phyloP scores from a whole-genome alignment of 2,329 filamentous ascomycete genomes.

The Aspergillus clavatus region DNA sequence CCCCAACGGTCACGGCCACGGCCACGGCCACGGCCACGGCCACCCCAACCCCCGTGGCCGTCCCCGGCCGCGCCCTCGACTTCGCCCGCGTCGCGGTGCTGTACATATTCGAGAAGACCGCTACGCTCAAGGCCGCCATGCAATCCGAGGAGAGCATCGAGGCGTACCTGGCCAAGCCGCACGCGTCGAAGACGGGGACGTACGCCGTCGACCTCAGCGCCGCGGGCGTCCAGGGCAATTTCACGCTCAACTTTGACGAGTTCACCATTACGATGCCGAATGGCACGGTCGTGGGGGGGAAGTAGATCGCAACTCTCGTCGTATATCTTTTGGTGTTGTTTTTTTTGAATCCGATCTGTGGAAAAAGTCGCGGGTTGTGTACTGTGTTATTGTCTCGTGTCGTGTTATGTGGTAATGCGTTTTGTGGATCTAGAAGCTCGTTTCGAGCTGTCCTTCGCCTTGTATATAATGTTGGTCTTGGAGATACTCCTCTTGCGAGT shows the following conservation, averaged over 20 bases:
- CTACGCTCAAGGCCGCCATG: slow-evolving; percentile 26
- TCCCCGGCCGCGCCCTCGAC: slow-evolving; percentile 24
- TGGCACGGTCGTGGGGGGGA: slow-evolving; percentile 26
- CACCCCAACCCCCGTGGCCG: slow-evolving; percentile 6
- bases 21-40: slow-evolving; percentile 5
- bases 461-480: neutral
- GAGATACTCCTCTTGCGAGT: neutral
- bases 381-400: too few relatives aligned
- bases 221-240: slow-evolving; percentile 21
- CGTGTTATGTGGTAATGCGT: too few relatives aligned
- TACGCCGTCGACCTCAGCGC: slow-evolving; percentile 21
- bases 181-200: slow-evolving; percentile 15
- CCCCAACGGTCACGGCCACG: neutral
- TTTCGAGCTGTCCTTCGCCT: neutral
- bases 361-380: too few relatives aligned
- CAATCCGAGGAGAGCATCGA: slow-evolving; percentile 28
- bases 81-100: slow-evolving; percentile 41
- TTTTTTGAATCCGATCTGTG: too few relatives aligned
- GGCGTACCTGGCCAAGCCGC: slow-evolving; percentile 26
- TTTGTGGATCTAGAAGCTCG: neutral
- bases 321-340: slow-evolving; percentile 3
- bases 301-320: too few relatives aligned
- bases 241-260: slow-evolving; percentile 33
- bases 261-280: slow-evolving; percentile 32
- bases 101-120: slow-evolving; percentile 35